Evolutionary conservation across 805 yeast species (phyloP).

Genomic region (Phaffomyces opuntiae): DNA sequence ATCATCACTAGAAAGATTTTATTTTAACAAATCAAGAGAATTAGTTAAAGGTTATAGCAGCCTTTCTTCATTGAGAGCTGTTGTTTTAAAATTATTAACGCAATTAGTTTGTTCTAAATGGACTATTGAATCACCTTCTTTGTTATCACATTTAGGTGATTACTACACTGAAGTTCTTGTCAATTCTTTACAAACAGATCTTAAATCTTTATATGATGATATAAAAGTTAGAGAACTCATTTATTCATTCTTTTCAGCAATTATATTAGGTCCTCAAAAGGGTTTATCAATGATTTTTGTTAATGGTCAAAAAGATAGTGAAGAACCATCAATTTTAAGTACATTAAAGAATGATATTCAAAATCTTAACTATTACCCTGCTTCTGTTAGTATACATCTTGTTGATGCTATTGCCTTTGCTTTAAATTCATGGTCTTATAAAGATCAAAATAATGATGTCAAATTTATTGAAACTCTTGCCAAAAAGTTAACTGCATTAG

Average conservation of each 20-base stretch:
- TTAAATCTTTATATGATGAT: slow-evolving; percentile 50
- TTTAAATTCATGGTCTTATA: slow-evolving; percentile 70
- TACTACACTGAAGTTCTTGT: slow-evolving; percentile 53
- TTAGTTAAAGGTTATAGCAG: slow-evolving; percentile 53
- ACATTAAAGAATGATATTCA: slow-evolving; percentile 50
- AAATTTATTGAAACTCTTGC: slow-evolving; percentile 29
- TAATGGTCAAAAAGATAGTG: slow-evolving; percentile 38
- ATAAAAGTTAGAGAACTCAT: slow-evolving; percentile 45
- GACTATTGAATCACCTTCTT: slow-evolving; percentile 62
- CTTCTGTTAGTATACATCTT: slow-evolving; percentile 56
- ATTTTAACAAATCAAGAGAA: slow-evolving; percentile 49
- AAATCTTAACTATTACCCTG: slow-evolving; percentile 48
- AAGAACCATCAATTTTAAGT: slow-evolving; percentile 39
- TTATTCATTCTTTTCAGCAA: slow-evolving; percentile 59
- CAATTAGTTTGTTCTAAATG: slow-evolving; percentile 50
- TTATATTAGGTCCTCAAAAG: slow-evolving; percentile 67
- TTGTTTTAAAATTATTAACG: slow-evolving; percentile 49
- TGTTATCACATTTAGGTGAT: slow-evolving; percentile 75
- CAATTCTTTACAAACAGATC: slow-evolving; percentile 51
- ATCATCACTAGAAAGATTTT: slow-evolving; percentile 55
- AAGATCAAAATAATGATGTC: slow-evolving; percentile 37
- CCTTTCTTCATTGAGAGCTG: slow-evolving; percentile 39
- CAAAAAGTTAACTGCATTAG: slow-evolving; percentile 23
- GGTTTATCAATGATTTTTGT: slow-evolving; percentile 68
- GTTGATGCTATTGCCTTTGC: slow-evolving; percentile 71